A percentile compares a stretch with the other conserved stretches of the same genome.
Evolutionary conservation across 768 basidiomycete species (phyloP).

Genomic region (Podaxis sp.): DNA sequence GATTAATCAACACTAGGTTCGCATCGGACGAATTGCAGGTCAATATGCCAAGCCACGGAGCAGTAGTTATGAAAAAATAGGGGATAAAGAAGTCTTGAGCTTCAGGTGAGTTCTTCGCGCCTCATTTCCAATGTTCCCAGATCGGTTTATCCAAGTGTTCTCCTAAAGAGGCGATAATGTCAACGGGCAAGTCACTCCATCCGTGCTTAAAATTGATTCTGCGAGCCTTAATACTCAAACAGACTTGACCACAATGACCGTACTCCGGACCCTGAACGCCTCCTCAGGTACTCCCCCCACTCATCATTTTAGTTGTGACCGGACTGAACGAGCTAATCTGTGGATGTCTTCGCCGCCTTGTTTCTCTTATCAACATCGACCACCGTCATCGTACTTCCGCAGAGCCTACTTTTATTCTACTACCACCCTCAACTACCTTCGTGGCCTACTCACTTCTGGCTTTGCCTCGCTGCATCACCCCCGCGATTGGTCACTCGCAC

Average conservation of each 20-base stretch:
- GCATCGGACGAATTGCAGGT: slow-evolving; percentile 91
- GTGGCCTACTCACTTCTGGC: slow-evolving; percentile 84
- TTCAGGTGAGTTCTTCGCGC: slow-evolving; percentile 65
- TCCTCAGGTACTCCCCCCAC: slow-evolving; percentile 59
- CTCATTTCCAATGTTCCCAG: not conserved
- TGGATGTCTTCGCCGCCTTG: slow-evolving; percentile 1
- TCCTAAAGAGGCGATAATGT: slow-evolving; percentile 87
- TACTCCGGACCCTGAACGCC: slow-evolving; percentile 85
- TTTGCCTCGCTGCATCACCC: slow-evolving; percentile 94
- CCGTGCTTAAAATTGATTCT: slow-evolving; percentile 19
- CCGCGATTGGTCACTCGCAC: slow-evolving; percentile 86
- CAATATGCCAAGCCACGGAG: slow-evolving; percentile 96
- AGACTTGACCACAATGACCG: slow-evolving; percentile 77
- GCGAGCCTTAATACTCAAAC: slow-evolving; percentile 14
- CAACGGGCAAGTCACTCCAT: slow-evolving; percentile 62
- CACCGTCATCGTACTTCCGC: not conserved
- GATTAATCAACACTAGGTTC: slow-evolving; percentile 44
- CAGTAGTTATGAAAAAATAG: slow-evolving; percentile 76
- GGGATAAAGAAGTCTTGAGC: slow-evolving; percentile 74
- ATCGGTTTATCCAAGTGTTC: slow-evolving; percentile 4
- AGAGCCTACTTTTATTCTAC: slow-evolving; percentile 97
- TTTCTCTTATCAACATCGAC: not conserved
- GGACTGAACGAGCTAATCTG: slow-evolving; percentile 4
- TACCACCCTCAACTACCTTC: slow-evolving; percentile 89
- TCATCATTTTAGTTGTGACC: not conserved